These are phyloP conservation scores for Penicillium waksmanii DNA, from an alignment of 495 filamentous ascomycete species.

Conservation along the genomic window DNA sequence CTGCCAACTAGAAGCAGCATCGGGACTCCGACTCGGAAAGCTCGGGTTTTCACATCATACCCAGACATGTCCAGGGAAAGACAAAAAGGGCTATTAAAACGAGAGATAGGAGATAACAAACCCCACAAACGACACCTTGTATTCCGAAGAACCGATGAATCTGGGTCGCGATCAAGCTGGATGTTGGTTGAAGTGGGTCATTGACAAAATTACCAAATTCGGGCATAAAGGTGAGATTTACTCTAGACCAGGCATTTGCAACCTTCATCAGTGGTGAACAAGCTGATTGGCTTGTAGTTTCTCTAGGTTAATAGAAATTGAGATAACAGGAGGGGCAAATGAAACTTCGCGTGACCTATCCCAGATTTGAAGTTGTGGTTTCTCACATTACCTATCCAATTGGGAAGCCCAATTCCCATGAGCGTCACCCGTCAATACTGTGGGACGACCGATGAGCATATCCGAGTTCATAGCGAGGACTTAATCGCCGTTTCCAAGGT, in stretches of 20 bases:
- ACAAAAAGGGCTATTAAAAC: neutral
- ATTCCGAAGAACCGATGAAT: neutral
- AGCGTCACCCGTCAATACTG: too few species aligned
- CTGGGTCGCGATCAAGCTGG: neutral
- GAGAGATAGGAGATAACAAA: neutral
- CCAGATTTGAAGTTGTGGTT: too few species aligned
- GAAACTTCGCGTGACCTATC: too few species aligned
- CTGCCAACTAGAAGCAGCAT: too few species aligned
- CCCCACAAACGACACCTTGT: neutral
- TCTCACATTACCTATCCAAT: too few species aligned
- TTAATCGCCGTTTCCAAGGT: neutral
- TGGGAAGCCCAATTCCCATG: too few species aligned
- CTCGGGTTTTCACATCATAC: too few species aligned
- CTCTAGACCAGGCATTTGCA: neutral
- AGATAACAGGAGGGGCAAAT: too few species aligned
- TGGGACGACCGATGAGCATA: too few species aligned
- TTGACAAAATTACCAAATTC: conserved; percentile 18
- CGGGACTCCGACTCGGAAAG: too few species aligned
- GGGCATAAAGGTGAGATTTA: conserved; percentile 16
- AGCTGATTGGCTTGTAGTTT: neutral
- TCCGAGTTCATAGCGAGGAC: too few species aligned
- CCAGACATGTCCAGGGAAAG: neutral
- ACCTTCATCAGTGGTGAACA: neutral
- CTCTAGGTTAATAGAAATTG: neutral
- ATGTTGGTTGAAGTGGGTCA: neutral